Base-by-base conservation (phyloP, 2,329 filamentous ascomycete genomes). In the Chaetothyriales sp. region DNA sequence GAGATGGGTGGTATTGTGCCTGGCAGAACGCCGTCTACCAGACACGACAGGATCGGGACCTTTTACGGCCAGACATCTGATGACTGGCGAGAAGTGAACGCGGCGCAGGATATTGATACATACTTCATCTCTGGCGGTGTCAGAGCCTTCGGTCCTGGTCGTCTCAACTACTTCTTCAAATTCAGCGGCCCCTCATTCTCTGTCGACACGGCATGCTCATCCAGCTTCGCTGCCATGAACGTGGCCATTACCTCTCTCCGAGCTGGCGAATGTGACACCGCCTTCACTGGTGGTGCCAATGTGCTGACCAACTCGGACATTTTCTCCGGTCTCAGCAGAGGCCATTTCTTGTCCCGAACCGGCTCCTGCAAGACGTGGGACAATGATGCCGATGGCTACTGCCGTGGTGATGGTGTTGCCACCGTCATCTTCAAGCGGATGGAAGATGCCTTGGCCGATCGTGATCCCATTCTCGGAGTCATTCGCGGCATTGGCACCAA, bases 281-380 rank as follows among this genome's bases (percentile, higher is more conserved):
- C 85, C 1, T 79, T 88, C 26, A 83, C 85, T 2, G 86, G 86
- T 52, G 86, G 86, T 55, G 70, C 86, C 18, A 87, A 85, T 48
- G 80, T 87, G 53, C 72, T 88, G 66, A 88, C 84, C 49, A 88
- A 87, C 67, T 83, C 85, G 0, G 84, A 89, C 64, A 85, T 84
- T 70, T 86, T 86, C 67, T 75, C 82, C 9, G 84, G 83, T 58
- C 71, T 90, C 6, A 83, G 80, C 62, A 79, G 83, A 58, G 85
- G 83, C 10, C 82, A 86, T 60, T 89, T 90, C 68, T 69, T 90
- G 57, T 86, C 83, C 26, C 83, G 83, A 68, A 84, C 78, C 49
- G 83, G 84, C 6, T 77, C 79, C 55, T 89, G 84, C 66, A 85
- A 86, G 61, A 86, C 85, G 0, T 92, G 86, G 62, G 85, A 90